Base-by-base conservation (phyloP, 2,329 filamentous ascomycete genomes). In the Cercospora beticola region DNA sequence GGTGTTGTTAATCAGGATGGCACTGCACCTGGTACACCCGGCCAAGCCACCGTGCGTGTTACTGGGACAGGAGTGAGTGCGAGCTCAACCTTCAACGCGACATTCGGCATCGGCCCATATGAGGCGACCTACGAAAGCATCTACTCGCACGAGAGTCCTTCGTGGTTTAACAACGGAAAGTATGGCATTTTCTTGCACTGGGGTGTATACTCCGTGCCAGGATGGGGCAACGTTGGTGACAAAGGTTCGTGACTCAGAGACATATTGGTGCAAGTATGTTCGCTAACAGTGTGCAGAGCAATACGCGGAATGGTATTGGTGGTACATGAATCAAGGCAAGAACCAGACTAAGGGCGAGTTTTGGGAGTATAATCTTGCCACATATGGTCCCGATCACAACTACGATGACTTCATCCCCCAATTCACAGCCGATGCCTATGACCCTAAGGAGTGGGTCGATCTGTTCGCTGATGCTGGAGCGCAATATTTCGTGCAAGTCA, bases 131-230 rank as follows among this genome's bases (percentile, higher is more conserved):
- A 66, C 18, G 64, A 61, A n/a, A 56, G 46, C 12, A 62, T 66
- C 18, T 81, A 81, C 62, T 73, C 76, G 58, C 81, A 83, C 62
- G 82, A 83, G 73, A 81, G 81, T 14, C 85, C 86, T 0, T 78
- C 81, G 5, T 88, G 86, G 86, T 88, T 83, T 70, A 81, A 85
- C 64, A 80, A 83, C 52, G 83, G 80, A 23, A 88, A 89, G 67
- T 88, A 81, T 69, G 86, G 87, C 0, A 88, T 88, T 43, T 88
- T 89, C 72, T 85, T 88, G 49, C 86, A 88, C 68, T 88, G 86
- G 76, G 86, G 86, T 0, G 78, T 83, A 0, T 88, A 87, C 70
- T 77, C 84, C 0, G 86, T 88, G 0, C 83, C 86, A 0, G 86
- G 83, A 3, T 88, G 86, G 85, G 86, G 86, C 1, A 82, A 82